Percentiles rank a stretch among this genome's conserved stretches.
These are phyloP conservation scores for Bimuria novae-zelandiae DNA, from an alignment of 2,329 filamentous ascomycete species.

Conservation along the genomic window DNA sequence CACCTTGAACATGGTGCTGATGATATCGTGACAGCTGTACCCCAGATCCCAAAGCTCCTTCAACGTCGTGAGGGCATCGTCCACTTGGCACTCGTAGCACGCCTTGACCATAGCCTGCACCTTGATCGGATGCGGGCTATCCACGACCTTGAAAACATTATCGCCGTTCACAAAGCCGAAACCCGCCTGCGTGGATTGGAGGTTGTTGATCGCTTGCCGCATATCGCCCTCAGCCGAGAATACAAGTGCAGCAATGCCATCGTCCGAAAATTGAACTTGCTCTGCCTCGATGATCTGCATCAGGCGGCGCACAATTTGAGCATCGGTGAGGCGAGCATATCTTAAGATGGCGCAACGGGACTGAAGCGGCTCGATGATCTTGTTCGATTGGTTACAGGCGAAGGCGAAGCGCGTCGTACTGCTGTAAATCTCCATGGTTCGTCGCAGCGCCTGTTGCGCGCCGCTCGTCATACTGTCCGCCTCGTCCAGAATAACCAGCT, in stretches of 20 bases:
- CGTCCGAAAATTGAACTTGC: conserved; percentile 86
- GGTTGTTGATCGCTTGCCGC: conserved; percentile 98
- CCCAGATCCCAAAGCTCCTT: conserved; percentile 93
- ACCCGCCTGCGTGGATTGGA: conserved; percentile 89
- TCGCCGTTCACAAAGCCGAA: conserved; percentile 98
- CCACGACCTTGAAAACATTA: conserved; percentile 97
- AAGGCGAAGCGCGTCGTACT: conserved; percentile 96
- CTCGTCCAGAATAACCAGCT: conserved; percentile 96
- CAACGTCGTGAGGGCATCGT: conserved; percentile 81
- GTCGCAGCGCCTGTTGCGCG: conserved; percentile 89
- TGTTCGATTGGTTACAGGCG: conserved; percentile 98
- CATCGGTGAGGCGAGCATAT: conserved; percentile 89
- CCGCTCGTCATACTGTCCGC: conserved; percentile 96
- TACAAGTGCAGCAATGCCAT: conserved; percentile 92
- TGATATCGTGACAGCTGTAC: conserved; percentile 98
- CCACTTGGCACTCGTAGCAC: conserved; percentile 89
- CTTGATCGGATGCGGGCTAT: conserved; percentile 96
- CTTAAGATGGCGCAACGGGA: conserved; percentile 94
- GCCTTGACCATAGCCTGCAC: conserved; percentile 98
- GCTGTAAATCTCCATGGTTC: conserved; percentile 99
- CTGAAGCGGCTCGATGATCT: conserved; percentile 98
- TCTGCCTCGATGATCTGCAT: conserved; percentile 93
- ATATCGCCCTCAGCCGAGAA: conserved; percentile 98
- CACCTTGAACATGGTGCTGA: conserved; percentile 98
- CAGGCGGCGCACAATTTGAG: conserved; percentile 86